These are phyloP conservation scores for Stylonectria norvegica DNA, from an alignment of 2,329 filamentous ascomycete species.

Conservation along the genomic window DNA sequence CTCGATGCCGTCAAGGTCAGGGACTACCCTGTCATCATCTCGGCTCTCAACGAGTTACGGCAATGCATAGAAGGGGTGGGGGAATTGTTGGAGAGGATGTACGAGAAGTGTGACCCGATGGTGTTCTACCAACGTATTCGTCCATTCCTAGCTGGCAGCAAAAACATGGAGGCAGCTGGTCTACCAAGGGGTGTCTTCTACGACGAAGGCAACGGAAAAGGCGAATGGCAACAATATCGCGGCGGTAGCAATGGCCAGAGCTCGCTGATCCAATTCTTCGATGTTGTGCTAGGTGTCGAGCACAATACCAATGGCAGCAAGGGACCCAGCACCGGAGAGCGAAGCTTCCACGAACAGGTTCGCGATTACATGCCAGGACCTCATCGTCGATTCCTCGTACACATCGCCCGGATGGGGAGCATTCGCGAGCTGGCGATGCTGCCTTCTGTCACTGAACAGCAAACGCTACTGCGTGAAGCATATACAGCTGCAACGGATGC, in stretches of 20 bases:
- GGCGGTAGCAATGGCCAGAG: slow-evolving; percentile 93
- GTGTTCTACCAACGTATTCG: slow-evolving; percentile 88
- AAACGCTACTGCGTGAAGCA: slow-evolving; percentile 34
- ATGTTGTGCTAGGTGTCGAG: slow-evolving; percentile 79
- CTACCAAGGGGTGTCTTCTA: slow-evolving; percentile 82
- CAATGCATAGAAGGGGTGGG: slow-evolving; percentile 66
- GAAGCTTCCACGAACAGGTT: slow-evolving; percentile 62
- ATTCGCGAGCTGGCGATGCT: slow-evolving; percentile 65
- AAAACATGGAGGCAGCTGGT: slow-evolving; percentile 84
- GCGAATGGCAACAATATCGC: slow-evolving; percentile 72
- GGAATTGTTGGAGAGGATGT: slow-evolving; percentile 72
- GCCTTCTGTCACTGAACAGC: slow-evolving; percentile 53
- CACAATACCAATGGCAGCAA: slow-evolving; percentile 51
- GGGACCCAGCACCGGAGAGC: slow-evolving; percentile 18
- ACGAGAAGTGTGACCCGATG: slow-evolving; percentile 81
- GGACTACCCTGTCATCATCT: slow-evolving; percentile 58
- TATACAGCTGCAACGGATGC: slow-evolving; percentile 75
- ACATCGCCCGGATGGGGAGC: slow-evolving; percentile 67
- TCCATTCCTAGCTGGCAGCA: slow-evolving; percentile 85
- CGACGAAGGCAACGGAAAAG: slow-evolving; percentile 65
- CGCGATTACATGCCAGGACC: slow-evolving; percentile 85
- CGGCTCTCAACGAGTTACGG: slow-evolving; percentile 62
- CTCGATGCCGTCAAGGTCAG: slow-evolving; percentile 63
- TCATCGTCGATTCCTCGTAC: slow-evolving; percentile 74
- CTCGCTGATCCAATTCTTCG: slow-evolving; percentile 89